These are phyloP conservation scores for Cytospora schulzeri DNA, from an alignment of 2,329 filamentous ascomycete species.

Conservation along the genomic window DNA sequence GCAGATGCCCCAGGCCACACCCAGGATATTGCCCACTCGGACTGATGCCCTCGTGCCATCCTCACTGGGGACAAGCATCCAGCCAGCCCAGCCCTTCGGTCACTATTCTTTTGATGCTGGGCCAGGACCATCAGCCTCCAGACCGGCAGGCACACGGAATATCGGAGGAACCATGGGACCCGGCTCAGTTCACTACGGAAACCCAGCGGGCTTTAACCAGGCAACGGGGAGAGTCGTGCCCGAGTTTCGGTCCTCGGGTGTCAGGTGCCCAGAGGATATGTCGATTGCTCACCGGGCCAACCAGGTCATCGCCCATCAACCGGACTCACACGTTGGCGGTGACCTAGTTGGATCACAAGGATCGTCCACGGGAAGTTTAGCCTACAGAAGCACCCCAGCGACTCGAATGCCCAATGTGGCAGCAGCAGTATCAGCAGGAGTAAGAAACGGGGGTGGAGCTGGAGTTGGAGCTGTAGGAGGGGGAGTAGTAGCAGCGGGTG, in stretches of 20 bases:
- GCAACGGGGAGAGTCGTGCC: conserved; percentile 12
- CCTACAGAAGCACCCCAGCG: conserved; percentile 16
- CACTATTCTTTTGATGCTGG: conserved; percentile 20
- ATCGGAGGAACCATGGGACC: conserved; percentile 5
- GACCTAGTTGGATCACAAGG: not conserved
- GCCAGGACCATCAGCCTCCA: not conserved
- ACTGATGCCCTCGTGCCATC: conserved; percentile 18
- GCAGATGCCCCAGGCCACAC: conserved; percentile 5
- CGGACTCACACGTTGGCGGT: not conserved
- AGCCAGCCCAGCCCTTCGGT: conserved; percentile 10
- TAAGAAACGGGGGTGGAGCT: too few species aligned
- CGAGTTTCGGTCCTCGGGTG: not conserved
- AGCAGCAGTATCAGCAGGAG: conserved; percentile 6
- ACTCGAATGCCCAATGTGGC: not conserved
- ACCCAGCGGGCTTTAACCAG: conserved; percentile 15
- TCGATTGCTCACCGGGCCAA: conserved; percentile 15
- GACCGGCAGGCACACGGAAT: not conserved
- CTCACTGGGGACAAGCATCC: not conserved
- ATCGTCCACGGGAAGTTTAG: not conserved
- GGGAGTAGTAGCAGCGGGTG: not conserved
- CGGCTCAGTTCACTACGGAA: not conserved
- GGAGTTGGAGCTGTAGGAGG: too few species aligned
- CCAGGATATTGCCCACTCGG: conserved; percentile 20
- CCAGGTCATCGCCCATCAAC: conserved; percentile 1
- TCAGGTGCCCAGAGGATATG: conserved; percentile 13